phyloP scores from a whole-genome alignment of 768 basidiomycete species.

The Lactifluus subvellereus region DNA sequence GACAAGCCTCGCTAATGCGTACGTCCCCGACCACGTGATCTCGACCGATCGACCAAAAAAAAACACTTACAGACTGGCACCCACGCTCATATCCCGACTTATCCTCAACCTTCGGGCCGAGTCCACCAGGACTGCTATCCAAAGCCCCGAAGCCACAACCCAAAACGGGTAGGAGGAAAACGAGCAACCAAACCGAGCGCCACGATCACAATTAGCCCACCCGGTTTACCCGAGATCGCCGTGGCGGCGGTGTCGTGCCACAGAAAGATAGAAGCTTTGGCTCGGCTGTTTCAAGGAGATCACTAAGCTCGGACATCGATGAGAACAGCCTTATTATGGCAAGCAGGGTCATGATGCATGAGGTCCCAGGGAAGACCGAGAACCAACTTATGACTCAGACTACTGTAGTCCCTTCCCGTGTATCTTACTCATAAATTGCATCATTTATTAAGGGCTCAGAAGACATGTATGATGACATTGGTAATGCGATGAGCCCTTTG shows the following conservation, averaged over 20 bases:
- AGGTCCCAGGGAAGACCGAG: no score
- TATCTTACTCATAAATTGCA: no score
- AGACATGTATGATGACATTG: not conserved
- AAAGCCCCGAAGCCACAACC: not conserved
- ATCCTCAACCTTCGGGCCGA: slow-evolving; percentile 1
- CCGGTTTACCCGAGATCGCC: not conserved
- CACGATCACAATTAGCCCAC: no score
- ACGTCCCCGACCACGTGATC: not conserved
- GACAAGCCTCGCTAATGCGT: not conserved
- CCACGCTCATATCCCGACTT: not conserved
- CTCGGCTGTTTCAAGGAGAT: not conserved
- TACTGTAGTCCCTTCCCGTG: no score
- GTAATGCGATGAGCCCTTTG: not conserved
- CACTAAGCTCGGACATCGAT: not conserved
- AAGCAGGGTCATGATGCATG: no score
- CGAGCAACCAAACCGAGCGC: not conserved
- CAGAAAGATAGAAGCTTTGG: no score
- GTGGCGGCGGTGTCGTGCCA: not conserved
- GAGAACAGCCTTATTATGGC: no score
- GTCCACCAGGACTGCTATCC: not conserved
- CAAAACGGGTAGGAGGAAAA: not conserved
- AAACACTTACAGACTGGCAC: not conserved
- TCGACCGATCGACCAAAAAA: no score
- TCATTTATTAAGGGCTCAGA: not conserved
- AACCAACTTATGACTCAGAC: not conserved